phyloP scores from a whole-genome alignment of 2,329 filamentous ascomycete genomes.

The Cladosporium sp. region DNA sequence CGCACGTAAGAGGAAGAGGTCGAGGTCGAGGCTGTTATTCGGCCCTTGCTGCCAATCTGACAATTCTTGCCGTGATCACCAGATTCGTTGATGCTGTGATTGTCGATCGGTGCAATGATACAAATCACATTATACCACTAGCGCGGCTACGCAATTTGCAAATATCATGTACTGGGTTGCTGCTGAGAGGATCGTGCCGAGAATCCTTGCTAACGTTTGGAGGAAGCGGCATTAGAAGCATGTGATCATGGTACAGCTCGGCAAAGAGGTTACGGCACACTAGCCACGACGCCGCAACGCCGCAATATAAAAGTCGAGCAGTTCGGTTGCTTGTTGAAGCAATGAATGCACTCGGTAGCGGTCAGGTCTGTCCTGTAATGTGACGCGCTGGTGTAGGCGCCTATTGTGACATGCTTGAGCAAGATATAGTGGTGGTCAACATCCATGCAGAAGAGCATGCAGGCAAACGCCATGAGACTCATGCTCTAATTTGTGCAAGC shows the following conservation, averaged over 20 bases:
- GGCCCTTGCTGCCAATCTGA: conserved; percentile 15
- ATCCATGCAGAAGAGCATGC: too few species aligned
- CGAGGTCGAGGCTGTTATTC: too few species aligned
- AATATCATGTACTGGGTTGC: conserved; percentile 17
- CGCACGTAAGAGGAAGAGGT: too few species aligned
- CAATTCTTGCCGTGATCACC: conserved; percentile 20
- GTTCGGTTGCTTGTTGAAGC: background rate
- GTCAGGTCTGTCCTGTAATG: background rate
- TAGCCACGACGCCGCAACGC: background rate
- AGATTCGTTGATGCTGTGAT: conserved; percentile 11
- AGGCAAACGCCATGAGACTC: too few species aligned
- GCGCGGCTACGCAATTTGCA: conserved; percentile 23
- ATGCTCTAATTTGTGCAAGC: too few species aligned
- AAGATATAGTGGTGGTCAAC: background rate
- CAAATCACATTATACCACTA: conserved; percentile 20
- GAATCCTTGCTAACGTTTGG: conserved; percentile 36
- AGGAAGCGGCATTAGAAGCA: conserved; percentile 35
- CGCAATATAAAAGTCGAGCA: background rate
- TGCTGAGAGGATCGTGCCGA: conserved; percentile 31
- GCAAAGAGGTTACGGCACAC: too few species aligned
- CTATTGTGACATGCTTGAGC: background rate
- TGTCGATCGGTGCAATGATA: conserved; percentile 18
- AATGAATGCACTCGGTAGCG: background rate
- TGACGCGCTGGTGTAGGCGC: background rate
- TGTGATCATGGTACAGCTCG: background rate